Evolutionary conservation across 2,329 filamentous ascomycete species (phyloP), one percentile per base, ranked within the genome.

Genomic region (Trichoderma sp.): DNA sequence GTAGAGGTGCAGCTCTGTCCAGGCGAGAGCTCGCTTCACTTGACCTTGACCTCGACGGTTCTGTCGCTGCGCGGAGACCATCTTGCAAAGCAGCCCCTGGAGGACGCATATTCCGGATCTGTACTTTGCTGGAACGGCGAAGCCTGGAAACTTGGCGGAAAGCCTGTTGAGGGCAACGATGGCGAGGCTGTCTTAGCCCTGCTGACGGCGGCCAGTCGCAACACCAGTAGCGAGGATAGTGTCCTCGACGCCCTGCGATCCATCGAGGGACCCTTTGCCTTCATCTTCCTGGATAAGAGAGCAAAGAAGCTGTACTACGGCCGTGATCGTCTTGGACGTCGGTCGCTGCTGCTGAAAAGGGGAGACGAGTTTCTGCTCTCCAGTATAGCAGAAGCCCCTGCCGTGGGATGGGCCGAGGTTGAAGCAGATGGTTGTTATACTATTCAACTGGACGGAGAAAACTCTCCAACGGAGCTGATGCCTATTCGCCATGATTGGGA

Each of bases 71-170:
- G 96, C 76, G 95, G 95, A 30, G 87, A 90, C 64, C 84, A 88
- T 73, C 79, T 96, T 64, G 89, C 91, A 7, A 79, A 83, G 39
- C 96, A 98, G 80, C 96, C 96, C 2, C 87, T 97, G 4, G 80
- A 87, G 56, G 88, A 92, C 74, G 47, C 78, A 3, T 74, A 76
- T 0, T 86, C 86, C 0, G 85, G 86, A 4, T 93, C 91, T 1
- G 84, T 93, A 1, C 85, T 99, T 2, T 98, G 95, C 86, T 99
- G 96, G 96, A 99, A 99, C 78, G 96, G 96, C 57, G 96, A 99
- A 80, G 95, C 94, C 1, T 99, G 96, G 96, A 91, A 88, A 71
- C 86, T 97, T 64, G 82, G 81, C 9, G 86, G 86, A 39, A 76
- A 86, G 11, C 77, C 80, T 1, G 84, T 97, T n/a, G 72, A 78